These are phyloP conservation scores for Allium fistulosum DNA, from an alignment of 106 monocot species.

Conservation along the genomic window DNA sequence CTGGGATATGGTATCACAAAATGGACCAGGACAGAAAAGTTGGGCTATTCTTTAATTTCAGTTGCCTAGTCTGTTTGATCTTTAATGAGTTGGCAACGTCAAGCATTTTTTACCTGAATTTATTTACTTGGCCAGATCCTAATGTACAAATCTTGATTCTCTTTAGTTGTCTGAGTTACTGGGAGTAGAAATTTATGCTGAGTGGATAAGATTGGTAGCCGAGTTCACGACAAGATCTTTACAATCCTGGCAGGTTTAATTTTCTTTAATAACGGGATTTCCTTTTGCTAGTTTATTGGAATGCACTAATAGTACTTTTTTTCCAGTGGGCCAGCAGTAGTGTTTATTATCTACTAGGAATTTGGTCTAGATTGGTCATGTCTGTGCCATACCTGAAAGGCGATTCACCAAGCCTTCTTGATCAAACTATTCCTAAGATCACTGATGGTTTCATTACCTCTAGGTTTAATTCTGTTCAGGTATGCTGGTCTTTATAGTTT, in stretches of 20 bases:
- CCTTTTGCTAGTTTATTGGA: neutral
- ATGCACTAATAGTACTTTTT: neutral
- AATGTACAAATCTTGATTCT: neutral
- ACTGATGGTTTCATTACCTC: slow-evolving; percentile 95
- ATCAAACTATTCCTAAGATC: slow-evolving; percentile 95
- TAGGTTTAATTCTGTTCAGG: slow-evolving; percentile 94
- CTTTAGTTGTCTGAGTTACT: slow-evolving; percentile 83
- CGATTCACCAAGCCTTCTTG: slow-evolving; percentile 81
- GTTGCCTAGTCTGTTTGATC: neutral
- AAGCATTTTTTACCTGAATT: neutral
- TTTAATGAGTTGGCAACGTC: neutral
- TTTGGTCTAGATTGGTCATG: slow-evolving; percentile 97
- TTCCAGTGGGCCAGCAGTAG: slow-evolving; percentile 93
- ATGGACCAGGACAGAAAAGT: too few species aligned
- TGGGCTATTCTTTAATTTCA: neutral
- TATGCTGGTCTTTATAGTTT: slow-evolving; percentile 9
- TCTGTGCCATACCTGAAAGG: slow-evolving; percentile 95
- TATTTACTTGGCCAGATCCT: neutral
- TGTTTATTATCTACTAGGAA: slow-evolving; percentile 88
- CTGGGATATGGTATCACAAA: too few species aligned
- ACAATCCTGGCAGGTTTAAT: slow-evolving; percentile 93
- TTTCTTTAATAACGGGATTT: neutral
- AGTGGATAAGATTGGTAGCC: slow-evolving; percentile 89
- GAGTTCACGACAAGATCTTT: slow-evolving; percentile 89
- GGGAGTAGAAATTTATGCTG: slow-evolving; percentile 79